Evolutionary conservation across 2,329 filamentous ascomycete genomes (phyloP).

Genomic region (Diaporthe eres): DNA sequence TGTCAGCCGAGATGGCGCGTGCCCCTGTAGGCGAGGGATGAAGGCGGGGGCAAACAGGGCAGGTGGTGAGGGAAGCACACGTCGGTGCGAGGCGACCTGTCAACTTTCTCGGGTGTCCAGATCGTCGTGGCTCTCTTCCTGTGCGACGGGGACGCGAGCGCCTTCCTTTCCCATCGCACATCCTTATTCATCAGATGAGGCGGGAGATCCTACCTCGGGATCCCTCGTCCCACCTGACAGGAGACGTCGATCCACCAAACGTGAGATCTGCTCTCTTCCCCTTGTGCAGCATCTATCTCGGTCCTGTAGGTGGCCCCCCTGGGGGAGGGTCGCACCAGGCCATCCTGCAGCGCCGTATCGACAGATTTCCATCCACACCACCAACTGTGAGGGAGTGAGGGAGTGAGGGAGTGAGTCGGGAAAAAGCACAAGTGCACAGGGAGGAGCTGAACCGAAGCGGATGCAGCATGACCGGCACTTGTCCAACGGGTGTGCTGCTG

Average conservation of each 20-base stretch:
- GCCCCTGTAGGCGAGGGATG: background rate
- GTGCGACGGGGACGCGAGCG: conserved; percentile 16
- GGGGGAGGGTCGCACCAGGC: conserved; percentile 7
- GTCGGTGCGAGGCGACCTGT: conserved; percentile 28
- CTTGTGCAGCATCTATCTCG: conserved; percentile 25
- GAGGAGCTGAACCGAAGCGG: conserved; percentile 24
- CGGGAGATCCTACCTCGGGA: conserved; percentile 23
- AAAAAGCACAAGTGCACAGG: conserved; percentile 7
- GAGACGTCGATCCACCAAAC: conserved; percentile 18
- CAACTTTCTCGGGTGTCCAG: conserved; percentile 28
- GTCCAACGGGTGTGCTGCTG: conserved; percentile 14
- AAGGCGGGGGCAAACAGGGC: conserved; percentile 19
- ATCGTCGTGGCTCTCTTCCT: conserved; percentile 16
- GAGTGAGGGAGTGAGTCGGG: background rate
- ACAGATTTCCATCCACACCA: background rate
- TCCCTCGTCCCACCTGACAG: conserved; percentile 22
- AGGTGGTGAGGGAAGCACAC: background rate
- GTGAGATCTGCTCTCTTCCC: conserved; percentile 22
- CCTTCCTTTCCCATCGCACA: conserved; percentile 18
- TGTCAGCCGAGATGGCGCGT: conserved; percentile 7
- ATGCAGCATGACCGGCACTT: conserved; percentile 24
- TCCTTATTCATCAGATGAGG: conserved; percentile 21
- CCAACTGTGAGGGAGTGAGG: background rate
- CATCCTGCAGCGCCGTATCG: conserved; percentile 24
- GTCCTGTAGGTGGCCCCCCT: background rate